Evolutionary conservation across 148 eudicot genomes (phyloP).

Genomic region (Rhododendron molle): DNA sequence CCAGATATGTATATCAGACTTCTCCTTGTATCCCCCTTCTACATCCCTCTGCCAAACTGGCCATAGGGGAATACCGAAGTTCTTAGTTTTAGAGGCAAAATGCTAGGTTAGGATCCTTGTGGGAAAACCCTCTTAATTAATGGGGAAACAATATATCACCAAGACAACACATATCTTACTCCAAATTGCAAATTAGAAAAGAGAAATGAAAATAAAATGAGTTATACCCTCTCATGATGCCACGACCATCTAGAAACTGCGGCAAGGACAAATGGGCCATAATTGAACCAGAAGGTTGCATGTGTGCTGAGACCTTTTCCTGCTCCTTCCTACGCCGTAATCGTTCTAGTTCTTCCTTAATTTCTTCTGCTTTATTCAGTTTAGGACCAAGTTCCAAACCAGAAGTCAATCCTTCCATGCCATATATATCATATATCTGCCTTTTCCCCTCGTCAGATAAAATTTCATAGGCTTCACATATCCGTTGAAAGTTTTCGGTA

Average conservation of each 20-base stretch:
- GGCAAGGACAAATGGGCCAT: conserved; percentile 82
- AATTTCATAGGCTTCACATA: conserved; percentile 98
- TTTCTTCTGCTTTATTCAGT: conserved; percentile 80
- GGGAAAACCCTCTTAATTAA: not conserved
- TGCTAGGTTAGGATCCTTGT: not conserved
- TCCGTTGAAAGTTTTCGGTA: conserved; percentile 91
- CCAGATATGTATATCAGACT: not conserved
- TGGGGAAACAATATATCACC: not conserved
- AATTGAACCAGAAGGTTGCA: conserved; percentile 72
- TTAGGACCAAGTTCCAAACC: conserved; percentile 93
- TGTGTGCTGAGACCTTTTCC: conserved; percentile 50
- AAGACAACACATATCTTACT: not conserved
- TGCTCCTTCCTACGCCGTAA: conserved; percentile 57
- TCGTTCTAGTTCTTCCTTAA: conserved; percentile 87
- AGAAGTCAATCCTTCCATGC: conserved; percentile 91
- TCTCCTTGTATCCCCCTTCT: not conserved
- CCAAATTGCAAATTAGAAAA: conserved; percentile 2
- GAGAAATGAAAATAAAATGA: conserved; percentile 2
- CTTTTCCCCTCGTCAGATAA: conserved; percentile 82
- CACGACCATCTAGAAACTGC: conserved; percentile 62
- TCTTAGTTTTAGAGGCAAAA: not conserved
- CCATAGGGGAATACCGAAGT: not conserved
- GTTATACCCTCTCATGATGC: conserved; percentile 80
- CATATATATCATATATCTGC: conserved; percentile 92
- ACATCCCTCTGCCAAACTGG: not conserved